These are phyloP conservation scores for Candida nitratophila DNA, from an alignment of 805 yeast species.

Conservation along the genomic window DNA sequence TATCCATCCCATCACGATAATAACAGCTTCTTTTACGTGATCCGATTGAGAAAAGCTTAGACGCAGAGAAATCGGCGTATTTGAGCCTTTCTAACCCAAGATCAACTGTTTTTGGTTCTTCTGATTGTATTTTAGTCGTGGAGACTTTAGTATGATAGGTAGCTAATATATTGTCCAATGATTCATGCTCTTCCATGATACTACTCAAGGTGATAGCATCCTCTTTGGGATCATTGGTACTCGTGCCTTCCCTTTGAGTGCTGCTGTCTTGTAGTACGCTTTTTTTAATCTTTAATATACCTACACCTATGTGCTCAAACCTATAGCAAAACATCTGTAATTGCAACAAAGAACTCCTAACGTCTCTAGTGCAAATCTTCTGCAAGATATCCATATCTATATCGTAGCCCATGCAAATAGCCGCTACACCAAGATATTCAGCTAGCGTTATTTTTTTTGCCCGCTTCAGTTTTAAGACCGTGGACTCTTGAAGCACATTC, in stretches of 20 bases:
- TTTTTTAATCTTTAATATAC: too few relatives aligned
- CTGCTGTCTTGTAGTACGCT: too few relatives aligned
- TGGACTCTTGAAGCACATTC: slow-evolving; percentile 22
- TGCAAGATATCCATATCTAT: slow-evolving; percentile 15
- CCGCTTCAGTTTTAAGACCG: slow-evolving; percentile 15
- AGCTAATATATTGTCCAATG: background rate
- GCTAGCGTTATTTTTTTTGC: slow-evolving; percentile 2
- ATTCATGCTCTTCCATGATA: background rate
- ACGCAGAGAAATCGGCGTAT: slow-evolving; percentile 19
- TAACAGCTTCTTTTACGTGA: slow-evolving; percentile 13
- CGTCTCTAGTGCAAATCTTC: slow-evolving; percentile 7
- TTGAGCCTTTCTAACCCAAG: background rate
- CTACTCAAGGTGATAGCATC: too few relatives aligned
- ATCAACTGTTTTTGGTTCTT: background rate
- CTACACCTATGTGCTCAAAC: background rate
- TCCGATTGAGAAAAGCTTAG: slow-evolving; percentile 17
- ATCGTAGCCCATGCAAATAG: slow-evolving; percentile 17
- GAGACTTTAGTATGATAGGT: background rate
- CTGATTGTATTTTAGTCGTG: background rate
- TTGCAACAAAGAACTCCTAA: slow-evolving; percentile 22
- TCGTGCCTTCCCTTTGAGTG: too few relatives aligned
- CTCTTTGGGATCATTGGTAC: too few relatives aligned
- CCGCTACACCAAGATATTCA: slow-evolving; percentile 21
- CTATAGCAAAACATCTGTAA: slow-evolving; percentile 21
- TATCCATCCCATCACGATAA: slow-evolving; percentile 16